Evolutionary conservation across 805 yeast species (phyloP).

Genomic region (Starmera amethionina): DNA sequence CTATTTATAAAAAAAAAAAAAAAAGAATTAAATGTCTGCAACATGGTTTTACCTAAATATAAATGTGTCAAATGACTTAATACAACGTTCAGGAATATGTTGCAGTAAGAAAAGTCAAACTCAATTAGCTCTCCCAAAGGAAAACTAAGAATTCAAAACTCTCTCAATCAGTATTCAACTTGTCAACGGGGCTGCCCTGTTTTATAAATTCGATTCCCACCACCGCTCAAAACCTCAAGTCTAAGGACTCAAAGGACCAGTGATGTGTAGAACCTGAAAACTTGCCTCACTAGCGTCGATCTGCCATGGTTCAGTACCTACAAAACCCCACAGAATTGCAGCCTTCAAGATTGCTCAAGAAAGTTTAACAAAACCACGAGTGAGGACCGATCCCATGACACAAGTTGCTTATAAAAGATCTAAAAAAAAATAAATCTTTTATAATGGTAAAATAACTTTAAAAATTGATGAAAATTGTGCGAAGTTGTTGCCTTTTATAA

Average conservation of each 20-base stretch:
- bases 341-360: conserved; percentile 17
- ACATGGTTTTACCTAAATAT: conserved; percentile 99
- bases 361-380: conserved; percentile 17
- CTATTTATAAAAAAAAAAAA: conserved; percentile 1
- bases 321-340: conserved; percentile 11
- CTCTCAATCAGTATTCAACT: conserved; percentile 68
- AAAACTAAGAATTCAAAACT: conserved; percentile 49
- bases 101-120: conserved; percentile 54
- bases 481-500: not conserved
- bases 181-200: conserved; percentile 98
- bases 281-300: conserved; percentile 49
- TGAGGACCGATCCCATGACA: conserved; percentile 38
- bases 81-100: conserved; percentile 99
- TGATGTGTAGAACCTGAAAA: conserved; percentile 7
- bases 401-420: conserved; percentile 32
- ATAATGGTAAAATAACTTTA: conserved; percentile 1
- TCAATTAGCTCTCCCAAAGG: conserved; percentile 10
- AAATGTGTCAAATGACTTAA: conserved; percentile 80
- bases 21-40: conserved; percentile 58
- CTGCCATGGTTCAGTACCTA: conserved; percentile 30
- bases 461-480: not conserved
- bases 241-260: conserved; percentile 14
- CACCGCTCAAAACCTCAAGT: conserved; percentile 44
- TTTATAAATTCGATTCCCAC: conserved; percentile 25
- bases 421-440: conserved; percentile 1